Percentiles rank a stretch among this genome's conserved stretches.
Evolutionary conservation across 768 basidiomycete species (phyloP).

Genomic region (Naganishia onofrii): DNA sequence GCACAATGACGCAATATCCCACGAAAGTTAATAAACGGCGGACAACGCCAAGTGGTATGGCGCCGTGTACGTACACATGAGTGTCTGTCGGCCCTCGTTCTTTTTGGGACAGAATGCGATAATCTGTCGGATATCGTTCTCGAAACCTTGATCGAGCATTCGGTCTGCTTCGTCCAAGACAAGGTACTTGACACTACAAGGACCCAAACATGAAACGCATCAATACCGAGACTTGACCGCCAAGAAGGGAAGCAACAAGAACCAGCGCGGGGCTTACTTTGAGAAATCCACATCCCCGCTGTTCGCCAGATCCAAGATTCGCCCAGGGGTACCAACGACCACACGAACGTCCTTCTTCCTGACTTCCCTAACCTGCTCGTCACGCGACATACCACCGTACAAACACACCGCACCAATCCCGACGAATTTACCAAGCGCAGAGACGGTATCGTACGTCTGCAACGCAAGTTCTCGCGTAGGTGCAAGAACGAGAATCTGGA

Average conservation of each 20-base stretch:
- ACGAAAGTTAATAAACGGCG: neutral
- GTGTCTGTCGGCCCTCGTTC: slow-evolving; percentile 72
- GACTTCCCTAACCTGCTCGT: slow-evolving; percentile 70
- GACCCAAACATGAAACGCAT: no score
- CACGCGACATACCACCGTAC: slow-evolving; percentile 93
- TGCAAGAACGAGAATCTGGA: slow-evolving; percentile 70
- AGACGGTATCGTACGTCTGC: slow-evolving; percentile 84
- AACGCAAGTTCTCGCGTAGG: slow-evolving; percentile 95
- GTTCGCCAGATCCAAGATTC: slow-evolving; percentile 85
- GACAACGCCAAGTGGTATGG: neutral
- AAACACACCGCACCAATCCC: slow-evolving; percentile 79
- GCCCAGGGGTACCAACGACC: slow-evolving; percentile 91
- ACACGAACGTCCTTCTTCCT: slow-evolving; percentile 63
- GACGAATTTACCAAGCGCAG: slow-evolving; percentile 65
- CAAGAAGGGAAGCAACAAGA: neutral
- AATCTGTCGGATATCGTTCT: slow-evolving; percentile 92
- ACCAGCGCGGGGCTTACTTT: slow-evolving; percentile 56
- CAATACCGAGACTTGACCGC: neutral
- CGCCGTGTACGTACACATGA: slow-evolving; percentile 72
- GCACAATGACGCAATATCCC: neutral
- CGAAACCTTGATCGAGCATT: slow-evolving; percentile 97
- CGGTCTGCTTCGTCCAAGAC: slow-evolving; percentile 97
- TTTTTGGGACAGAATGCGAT: slow-evolving; percentile 63
- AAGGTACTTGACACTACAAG: slow-evolving; percentile 73
- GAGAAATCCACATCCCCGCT: slow-evolving; percentile 81